Conservation (phyloP, 2,329 filamentous ascomycete genomes). For the Aspergillus jensenii region DNA sequence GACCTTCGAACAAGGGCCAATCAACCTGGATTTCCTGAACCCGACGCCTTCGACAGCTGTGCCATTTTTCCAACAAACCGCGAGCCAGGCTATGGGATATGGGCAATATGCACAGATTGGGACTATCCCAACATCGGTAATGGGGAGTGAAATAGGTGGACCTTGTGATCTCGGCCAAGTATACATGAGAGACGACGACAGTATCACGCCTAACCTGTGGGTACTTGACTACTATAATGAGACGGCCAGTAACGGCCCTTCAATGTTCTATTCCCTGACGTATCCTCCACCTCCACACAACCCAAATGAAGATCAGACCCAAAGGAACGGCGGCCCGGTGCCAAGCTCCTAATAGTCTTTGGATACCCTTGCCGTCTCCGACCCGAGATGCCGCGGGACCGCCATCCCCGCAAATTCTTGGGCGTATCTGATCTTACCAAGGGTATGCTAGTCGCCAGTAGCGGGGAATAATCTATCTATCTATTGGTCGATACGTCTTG, state of each 20-base stretch:
- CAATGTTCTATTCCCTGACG: background rate
- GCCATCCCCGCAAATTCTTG: background rate
- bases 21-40: background rate
- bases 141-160: background rate
- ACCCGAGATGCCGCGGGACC: background rate
- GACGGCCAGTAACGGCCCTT: slow-evolving; percentile 1
- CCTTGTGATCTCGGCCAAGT: background rate
- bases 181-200: slow-evolving; percentile 3
- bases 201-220: background rate
- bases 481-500: background rate
- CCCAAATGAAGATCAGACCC: background rate
- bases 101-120: background rate
- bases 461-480: background rate
- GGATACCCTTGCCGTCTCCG: background rate
- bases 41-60: background rate
- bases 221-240: slow-evolving; percentile 4
- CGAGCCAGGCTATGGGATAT: background rate
- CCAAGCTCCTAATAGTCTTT: background rate
- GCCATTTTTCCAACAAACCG: background rate
- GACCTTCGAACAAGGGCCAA: background rate
- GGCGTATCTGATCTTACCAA: background rate
- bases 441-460: background rate
- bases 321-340: background rate
- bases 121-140: background rate
- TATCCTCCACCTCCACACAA: background rate